phyloP scores from a whole-genome alignment of 2,329 filamentous ascomycete genomes.

The Scytalidium sp. region DNA sequence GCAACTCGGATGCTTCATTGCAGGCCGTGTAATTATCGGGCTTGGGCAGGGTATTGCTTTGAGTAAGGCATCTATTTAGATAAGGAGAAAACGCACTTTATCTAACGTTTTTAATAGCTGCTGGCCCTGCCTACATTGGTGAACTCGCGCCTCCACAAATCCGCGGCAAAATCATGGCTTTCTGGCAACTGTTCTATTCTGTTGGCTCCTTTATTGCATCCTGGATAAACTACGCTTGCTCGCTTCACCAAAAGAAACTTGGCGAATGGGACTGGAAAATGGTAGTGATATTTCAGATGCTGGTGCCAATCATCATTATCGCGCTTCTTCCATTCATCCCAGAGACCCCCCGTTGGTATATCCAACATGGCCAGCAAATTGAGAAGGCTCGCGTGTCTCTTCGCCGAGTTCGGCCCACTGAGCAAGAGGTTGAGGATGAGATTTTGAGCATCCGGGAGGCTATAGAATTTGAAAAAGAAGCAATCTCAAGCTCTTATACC shows the following conservation, averaged over 20 bases:
- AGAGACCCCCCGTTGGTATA: conserved; percentile 66
- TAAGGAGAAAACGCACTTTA: conserved; percentile 6
- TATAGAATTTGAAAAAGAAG: conserved; percentile 69
- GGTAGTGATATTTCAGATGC: conserved; percentile 68
- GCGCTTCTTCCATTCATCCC: conserved; percentile 61
- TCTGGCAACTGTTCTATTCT: conserved; percentile 67
- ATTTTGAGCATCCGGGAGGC: conserved; percentile 63
- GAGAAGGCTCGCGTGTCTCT: conserved; percentile 59
- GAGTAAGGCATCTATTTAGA: conserved; percentile 34
- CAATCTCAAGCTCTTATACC: conserved; percentile 58
- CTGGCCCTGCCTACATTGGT: conserved; percentile 69
- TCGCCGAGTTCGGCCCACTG: conserved; percentile 57
- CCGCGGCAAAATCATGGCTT: conserved; percentile 64
- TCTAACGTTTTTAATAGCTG: conserved; percentile 36
- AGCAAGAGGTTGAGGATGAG: conserved; percentile 66
- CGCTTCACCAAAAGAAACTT: conserved; percentile 49
- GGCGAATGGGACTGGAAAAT: conserved; percentile 73
- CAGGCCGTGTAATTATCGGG: conserved; percentile 66
- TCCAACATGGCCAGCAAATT: conserved; percentile 57
- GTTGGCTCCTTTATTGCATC: conserved; percentile 65
- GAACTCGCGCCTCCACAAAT: conserved; percentile 64
- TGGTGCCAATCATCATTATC: conserved; percentile 61
- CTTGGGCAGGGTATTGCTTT: conserved; percentile 67
- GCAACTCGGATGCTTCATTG: conserved; percentile 65
- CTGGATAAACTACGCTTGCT: conserved; percentile 63